Percentiles rank a stretch among this genome's conserved stretches.
These are phyloP conservation scores for Simmondsia chinensis DNA, from an alignment of 148 eudicot species.

Conservation along the genomic window DNA sequence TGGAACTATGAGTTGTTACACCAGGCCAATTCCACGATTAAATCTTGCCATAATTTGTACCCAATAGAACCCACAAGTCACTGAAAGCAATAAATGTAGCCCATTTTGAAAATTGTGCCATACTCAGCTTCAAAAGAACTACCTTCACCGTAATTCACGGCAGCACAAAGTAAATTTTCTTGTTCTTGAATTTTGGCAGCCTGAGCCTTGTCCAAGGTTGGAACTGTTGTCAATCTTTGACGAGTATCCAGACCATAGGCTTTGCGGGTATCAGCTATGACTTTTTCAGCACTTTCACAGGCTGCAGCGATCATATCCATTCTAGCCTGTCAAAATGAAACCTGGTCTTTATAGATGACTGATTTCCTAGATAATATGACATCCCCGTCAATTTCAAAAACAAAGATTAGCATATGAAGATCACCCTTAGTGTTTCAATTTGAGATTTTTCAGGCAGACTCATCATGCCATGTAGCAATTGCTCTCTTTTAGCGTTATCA, in stretches of 20 bases:
- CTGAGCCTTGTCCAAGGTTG: slow-evolving; percentile 82
- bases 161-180: slow-evolving; percentile 73
- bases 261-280: slow-evolving; percentile 92
- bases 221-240: slow-evolving; percentile 58
- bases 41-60: no score
- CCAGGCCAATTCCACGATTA: no score
- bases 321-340: slow-evolving; percentile 48
- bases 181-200: slow-evolving; percentile 97
- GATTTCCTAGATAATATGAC: neutral
- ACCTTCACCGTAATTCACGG: slow-evolving; percentile 98
- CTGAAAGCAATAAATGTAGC: no score
- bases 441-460: slow-evolving; percentile 53
- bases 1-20: no score
- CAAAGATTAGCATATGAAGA: no score
- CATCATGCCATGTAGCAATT: slow-evolving; percentile 74
- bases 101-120: no score
- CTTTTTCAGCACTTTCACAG: slow-evolving; percentile 97
- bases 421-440: slow-evolving; percentile 87
- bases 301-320: slow-evolving; percentile 94
- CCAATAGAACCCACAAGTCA: no score
- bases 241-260: slow-evolving; percentile 75
- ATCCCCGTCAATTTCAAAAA: neutral
- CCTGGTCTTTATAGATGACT: slow-evolving; percentile 1
- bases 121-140: no score
- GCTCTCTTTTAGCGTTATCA: slow-evolving; percentile 75